phyloP scores from a whole-genome alignment of 371 early-diverging fungal genomes.

The Apophysomyces ossiformis region DNA sequence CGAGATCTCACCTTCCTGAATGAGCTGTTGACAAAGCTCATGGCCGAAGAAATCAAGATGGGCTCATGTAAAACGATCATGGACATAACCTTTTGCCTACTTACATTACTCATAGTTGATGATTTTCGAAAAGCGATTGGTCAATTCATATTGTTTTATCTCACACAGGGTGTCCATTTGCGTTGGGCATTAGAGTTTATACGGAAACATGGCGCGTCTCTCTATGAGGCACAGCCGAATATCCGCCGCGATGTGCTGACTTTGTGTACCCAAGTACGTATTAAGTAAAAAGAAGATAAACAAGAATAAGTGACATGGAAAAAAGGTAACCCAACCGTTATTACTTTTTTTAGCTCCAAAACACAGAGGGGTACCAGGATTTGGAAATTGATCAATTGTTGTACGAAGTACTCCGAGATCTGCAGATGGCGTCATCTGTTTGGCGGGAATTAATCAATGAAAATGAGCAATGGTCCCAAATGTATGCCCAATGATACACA shows the following conservation, averaged over 20 bases:
- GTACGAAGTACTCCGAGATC: slow-evolving; percentile 23
- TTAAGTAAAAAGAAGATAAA: slow-evolving; percentile 3
- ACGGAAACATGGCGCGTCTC: slow-evolving; percentile 5
- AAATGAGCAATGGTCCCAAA: slow-evolving; percentile 13
- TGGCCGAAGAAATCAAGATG: not conserved
- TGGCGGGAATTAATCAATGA: slow-evolving; percentile 13
- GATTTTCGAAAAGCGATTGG: slow-evolving; percentile 1
- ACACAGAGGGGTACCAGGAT: slow-evolving; percentile 23
- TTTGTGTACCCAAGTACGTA: slow-evolving; percentile 21
- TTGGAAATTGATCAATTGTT: slow-evolving; percentile 19
- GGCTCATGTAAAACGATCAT: not conserved
- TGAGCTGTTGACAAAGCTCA: not conserved
- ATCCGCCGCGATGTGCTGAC: slow-evolving; percentile 17
- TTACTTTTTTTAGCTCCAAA: slow-evolving; percentile 17
- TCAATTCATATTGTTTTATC: slow-evolving; percentile 12
- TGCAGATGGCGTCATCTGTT: slow-evolving; percentile 19
- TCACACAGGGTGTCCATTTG: not conserved
- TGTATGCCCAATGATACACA: not conserved
- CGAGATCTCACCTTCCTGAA: not conserved
- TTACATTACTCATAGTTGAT: slow-evolving; percentile 12
- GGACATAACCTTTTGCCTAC: not conserved
- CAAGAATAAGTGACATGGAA: not conserved
- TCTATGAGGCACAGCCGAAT: slow-evolving; percentile 10
- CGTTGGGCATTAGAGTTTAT: not conserved
- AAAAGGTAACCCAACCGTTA: not conserved